Evolutionary conservation across 2,329 filamentous ascomycete species (phyloP).

Genomic region (Alternaria viburni): DNA sequence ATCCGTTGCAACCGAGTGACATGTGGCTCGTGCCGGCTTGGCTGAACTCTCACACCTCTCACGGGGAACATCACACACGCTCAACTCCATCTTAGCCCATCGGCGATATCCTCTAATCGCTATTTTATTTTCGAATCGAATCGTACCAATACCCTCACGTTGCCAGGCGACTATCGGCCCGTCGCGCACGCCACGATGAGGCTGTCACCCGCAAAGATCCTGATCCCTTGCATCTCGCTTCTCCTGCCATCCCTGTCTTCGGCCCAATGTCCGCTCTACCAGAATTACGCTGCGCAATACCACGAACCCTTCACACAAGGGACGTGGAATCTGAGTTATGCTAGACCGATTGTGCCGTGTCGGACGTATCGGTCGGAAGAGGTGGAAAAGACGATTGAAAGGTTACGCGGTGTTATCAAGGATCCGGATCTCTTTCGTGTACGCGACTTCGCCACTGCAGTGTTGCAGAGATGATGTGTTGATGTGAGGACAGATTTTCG

Average conservation of each 20-base stretch:
- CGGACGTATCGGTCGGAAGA: conserved; percentile 53
- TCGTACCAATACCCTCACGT: background rate
- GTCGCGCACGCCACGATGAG: conserved; percentile 12
- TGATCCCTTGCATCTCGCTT: conserved; percentile 12
- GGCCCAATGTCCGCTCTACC: conserved; percentile 53
- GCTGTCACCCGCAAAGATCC: background rate
- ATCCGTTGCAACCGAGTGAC: background rate
- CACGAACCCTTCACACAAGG: conserved; percentile 53
- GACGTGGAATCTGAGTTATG: conserved; percentile 52
- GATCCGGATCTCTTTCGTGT: conserved; percentile 66
- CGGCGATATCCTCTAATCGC: background rate
- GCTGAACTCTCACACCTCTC: conserved; percentile 6
- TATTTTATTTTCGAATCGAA: background rate
- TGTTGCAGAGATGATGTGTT: background rate
- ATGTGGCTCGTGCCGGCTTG: conserved; percentile 13
- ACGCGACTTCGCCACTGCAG: background rate
- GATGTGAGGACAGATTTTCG: conserved; percentile 58
- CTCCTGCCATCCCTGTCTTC: conserved; percentile 17
- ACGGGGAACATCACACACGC: background rate
- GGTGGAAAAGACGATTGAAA: conserved; percentile 50
- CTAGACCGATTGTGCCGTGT: conserved; percentile 53
- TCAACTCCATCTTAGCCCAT: background rate
- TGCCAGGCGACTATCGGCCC: background rate
- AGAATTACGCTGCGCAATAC: conserved; percentile 45
- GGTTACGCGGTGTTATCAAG: conserved; percentile 46